A percentile compares a stretch with the other conserved stretches of the same genome.
Conservation (phyloP, 2,329 filamentous ascomycete species). For the Phyllachora maydis region DNA sequence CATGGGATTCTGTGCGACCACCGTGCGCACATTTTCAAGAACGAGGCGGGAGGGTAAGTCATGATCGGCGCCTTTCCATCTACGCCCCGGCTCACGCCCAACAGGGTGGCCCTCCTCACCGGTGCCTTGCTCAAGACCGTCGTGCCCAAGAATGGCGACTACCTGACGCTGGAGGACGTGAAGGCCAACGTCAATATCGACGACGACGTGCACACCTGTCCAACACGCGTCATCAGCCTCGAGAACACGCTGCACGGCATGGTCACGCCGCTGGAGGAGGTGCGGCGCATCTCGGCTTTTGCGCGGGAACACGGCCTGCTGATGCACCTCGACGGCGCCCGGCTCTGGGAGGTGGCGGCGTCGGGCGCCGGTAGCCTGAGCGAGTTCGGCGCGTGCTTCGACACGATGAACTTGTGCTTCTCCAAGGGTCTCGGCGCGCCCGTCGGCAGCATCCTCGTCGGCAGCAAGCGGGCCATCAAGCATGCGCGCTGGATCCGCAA, state of each 20-base stretch:
- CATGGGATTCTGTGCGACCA: constrained; percentile 63
- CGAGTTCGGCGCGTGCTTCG: constrained; percentile 22
- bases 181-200: constrained; percentile 40
- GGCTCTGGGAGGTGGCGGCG: constrained; percentile 27
- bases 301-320: constrained; percentile 27
- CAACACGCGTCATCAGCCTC: constrained; percentile 61
- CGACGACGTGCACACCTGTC: constrained; percentile 57
- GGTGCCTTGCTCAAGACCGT: constrained; percentile 51
- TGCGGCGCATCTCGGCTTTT: constrained; percentile 48
- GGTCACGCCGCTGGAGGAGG: constrained; percentile 57
- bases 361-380: constrained; percentile 18
- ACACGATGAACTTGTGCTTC: constrained; percentile 37
- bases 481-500: constrained; percentile 61
- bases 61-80: neutral
- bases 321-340: constrained; percentile 28
- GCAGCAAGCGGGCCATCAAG: constrained; percentile 31
- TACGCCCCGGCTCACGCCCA: constrained; percentile 2
- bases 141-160: constrained; percentile 45
- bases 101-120: constrained; percentile 46
- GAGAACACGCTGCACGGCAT: constrained; percentile 74
- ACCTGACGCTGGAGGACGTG: constrained; percentile 63
- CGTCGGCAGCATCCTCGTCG: constrained; percentile 24
- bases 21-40: constrained; percentile 55
- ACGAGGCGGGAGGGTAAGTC: constrained; percentile 37
- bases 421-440: constrained; percentile 31